phyloP scores from a whole-genome alignment of 176 grass and related monocot species.

The Cocos nucifera region DNA sequence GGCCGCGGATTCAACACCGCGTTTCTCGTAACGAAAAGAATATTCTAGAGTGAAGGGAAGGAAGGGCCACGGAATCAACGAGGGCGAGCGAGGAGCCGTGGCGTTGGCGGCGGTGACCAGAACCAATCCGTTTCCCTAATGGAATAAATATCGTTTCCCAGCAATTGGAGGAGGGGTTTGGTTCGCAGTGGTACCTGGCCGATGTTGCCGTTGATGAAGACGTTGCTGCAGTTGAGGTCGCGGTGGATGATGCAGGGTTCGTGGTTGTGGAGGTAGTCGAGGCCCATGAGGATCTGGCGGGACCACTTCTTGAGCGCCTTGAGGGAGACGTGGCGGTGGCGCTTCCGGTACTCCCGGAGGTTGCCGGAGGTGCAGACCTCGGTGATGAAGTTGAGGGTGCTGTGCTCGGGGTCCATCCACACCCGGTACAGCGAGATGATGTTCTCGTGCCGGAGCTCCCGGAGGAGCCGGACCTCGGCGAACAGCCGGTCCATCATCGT shows the following conservation, averaged over 20 bases:
- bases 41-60: no score
- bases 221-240: slow-evolving; percentile 96
- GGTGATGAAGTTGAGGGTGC: slow-evolving; percentile 95
- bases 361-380: slow-evolving; percentile 85
- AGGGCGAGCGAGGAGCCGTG: no score
- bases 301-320: slow-evolving; percentile 97
- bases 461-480: slow-evolving; percentile 76
- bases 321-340: slow-evolving; percentile 77
- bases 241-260: slow-evolving; percentile 97
- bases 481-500: slow-evolving; percentile 57
- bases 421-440: slow-evolving; percentile 79
- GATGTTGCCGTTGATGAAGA: slow-evolving; percentile 97
- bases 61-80: no score
- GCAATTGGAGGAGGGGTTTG: no score
- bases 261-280: slow-evolving; percentile 76
- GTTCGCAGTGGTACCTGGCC: slow-evolving; percentile 58
- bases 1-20: no score
- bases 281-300: slow-evolving; percentile 61
- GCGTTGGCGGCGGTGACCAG: no score
- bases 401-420: slow-evolving; percentile 50
- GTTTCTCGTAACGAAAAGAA: no score
- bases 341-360: slow-evolving; percentile 68
- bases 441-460: slow-evolving; percentile 67
- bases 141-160: no score
- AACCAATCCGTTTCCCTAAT: no score